These are phyloP conservation scores for Infundibulicybe gibba DNA, from an alignment of 768 basidiomycete species.

Conservation along the genomic window DNA sequence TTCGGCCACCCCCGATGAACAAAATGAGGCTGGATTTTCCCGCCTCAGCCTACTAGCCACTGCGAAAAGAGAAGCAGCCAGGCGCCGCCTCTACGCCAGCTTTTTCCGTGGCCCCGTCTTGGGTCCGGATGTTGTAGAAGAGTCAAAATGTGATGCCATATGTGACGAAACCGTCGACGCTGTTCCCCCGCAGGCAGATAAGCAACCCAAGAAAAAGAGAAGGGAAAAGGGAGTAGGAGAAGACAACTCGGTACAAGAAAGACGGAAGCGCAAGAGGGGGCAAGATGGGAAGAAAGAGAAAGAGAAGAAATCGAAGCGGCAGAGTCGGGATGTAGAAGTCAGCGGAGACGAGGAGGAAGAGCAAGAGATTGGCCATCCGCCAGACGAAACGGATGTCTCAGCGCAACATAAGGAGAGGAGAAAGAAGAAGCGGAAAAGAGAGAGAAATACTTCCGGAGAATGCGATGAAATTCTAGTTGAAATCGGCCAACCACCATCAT, in stretches of 20 bases:
- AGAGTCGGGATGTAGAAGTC: slow-evolving; percentile 7
- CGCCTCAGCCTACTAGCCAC: slow-evolving; percentile 50
- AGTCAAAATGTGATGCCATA: slow-evolving; percentile 8
- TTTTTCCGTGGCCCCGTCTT: slow-evolving; percentile 80
- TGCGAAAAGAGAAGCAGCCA: slow-evolving; percentile 80
- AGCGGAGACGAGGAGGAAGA: neutral
- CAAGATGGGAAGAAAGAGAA: slow-evolving; percentile 13
- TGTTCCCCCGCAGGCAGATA: neutral
- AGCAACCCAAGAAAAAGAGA: slow-evolving; percentile 1
- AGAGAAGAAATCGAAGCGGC: slow-evolving; percentile 15
- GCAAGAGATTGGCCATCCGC: too few relatives aligned
- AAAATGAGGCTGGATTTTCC: slow-evolving; percentile 16
- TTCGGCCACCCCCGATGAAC: slow-evolving; percentile 31
- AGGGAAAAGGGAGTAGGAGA: slow-evolving; percentile 9
- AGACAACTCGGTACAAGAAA: slow-evolving; percentile 10
- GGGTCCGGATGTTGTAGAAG: slow-evolving; percentile 35
- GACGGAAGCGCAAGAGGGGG: slow-evolving; percentile 11
- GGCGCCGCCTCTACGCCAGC: slow-evolving; percentile 66
- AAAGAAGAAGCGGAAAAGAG: slow-evolving; percentile 10
- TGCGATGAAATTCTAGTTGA: neutral
- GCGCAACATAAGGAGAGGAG: slow-evolving; percentile 10
- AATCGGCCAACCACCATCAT: too few relatives aligned
- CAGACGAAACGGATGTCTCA: slow-evolving; percentile 1
- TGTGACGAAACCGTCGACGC: slow-evolving; percentile 3
- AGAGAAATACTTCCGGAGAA: neutral